These are phyloP conservation scores for Juncus effusus DNA, from an alignment of 176 grass and related monocot species.

Conservation along the genomic window DNA sequence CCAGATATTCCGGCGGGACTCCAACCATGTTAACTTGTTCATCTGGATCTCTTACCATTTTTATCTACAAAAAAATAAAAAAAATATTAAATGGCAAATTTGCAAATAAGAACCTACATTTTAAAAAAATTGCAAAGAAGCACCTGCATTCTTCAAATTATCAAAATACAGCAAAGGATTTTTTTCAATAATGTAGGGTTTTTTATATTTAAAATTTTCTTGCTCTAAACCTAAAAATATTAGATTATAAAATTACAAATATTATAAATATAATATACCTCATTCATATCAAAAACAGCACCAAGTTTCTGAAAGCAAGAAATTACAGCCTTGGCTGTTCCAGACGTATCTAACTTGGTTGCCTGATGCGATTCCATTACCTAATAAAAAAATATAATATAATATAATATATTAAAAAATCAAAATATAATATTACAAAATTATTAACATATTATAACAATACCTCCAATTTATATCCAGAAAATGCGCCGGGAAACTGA, in stretches of 20 bases:
- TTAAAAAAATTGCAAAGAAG: too few species aligned
- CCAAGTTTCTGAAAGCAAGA: constrained; percentile 85
- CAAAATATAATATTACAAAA: background rate
- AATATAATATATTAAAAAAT: constrained; percentile 22
- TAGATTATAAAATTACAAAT: background rate
- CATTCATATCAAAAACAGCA: constrained; percentile 53
- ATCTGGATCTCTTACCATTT: constrained; percentile 64
- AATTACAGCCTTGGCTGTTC: constrained; percentile 86
- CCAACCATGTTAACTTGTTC: constrained; percentile 73
- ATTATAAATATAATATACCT: constrained; percentile 33
- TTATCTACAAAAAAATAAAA: constrained; percentile 42
- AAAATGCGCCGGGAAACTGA: constrained; percentile 87
- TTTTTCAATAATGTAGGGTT: too few species aligned
- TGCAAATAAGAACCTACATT: too few species aligned
- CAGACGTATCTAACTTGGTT: constrained; percentile 78
- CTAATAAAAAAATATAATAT: constrained; percentile 34
- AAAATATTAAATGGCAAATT: background rate
- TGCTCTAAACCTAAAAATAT: background rate
- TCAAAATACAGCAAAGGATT: too few species aligned
- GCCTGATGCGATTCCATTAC: constrained; percentile 97
- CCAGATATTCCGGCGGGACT: constrained; percentile 71
- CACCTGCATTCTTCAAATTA: too few species aligned
- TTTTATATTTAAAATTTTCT: background rate
- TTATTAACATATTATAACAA: constrained; percentile 10
- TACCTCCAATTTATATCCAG: constrained; percentile 82